Conservation (phyloP, 176 grass and related monocot species). For the Carex scoparia region DNA sequence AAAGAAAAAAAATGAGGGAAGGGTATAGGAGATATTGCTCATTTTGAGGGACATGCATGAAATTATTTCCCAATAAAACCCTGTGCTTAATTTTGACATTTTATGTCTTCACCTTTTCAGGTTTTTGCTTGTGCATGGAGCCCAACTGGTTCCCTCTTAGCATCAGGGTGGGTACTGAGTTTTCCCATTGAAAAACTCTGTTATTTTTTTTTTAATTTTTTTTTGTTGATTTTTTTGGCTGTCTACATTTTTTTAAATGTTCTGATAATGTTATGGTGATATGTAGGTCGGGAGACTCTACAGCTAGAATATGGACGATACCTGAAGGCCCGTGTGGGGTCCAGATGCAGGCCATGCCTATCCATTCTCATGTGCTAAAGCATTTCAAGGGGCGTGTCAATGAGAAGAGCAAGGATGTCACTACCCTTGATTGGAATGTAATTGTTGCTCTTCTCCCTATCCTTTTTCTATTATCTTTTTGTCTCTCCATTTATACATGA, state of each 20-base stretch:
- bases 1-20: background rate
- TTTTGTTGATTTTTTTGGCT: background rate
- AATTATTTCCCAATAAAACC: background rate
- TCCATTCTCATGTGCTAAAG: conserved; percentile 83
- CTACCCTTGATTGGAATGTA: conserved; percentile 98
- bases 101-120: conserved; percentile 35
- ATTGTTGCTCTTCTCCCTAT: conserved; percentile 20
- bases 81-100: background rate
- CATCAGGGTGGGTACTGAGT: conserved; percentile 63
- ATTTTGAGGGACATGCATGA: conserved; percentile 1
- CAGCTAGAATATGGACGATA: conserved; percentile 97
- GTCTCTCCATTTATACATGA: background rate
- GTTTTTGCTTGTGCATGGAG: conserved; percentile 99
- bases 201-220: background rate
- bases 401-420: conserved; percentile 99
- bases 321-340: conserved; percentile 83
- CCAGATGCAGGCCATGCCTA: conserved; percentile 42
- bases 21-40: background rate
- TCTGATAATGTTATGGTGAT: background rate
- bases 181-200: background rate
- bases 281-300: conserved; percentile 89
- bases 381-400: conserved; percentile 87
- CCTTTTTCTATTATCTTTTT: background rate
- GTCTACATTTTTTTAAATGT: background rate
- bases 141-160: conserved; percentile 94